phyloP scores from a whole-genome alignment of 2,329 filamentous ascomycete species.

The Aureobasidium musti region DNA sequence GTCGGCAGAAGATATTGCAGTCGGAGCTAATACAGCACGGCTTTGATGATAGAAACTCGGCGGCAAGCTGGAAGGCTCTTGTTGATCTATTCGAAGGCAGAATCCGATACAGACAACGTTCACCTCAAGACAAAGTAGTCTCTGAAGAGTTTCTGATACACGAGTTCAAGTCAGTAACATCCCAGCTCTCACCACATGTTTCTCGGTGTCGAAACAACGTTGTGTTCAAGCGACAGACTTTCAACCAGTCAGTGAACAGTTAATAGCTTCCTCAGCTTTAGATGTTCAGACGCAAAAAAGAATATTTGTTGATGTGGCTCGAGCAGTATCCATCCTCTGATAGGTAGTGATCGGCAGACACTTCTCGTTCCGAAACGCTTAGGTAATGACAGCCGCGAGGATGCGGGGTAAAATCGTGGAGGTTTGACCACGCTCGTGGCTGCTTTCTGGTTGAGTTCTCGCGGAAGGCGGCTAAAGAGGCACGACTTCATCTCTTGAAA shows the following conservation, averaged over 20 bases:
- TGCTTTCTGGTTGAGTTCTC: background rate
- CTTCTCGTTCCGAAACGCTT: background rate
- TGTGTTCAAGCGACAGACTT: background rate
- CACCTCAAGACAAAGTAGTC: background rate
- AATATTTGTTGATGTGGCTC: background rate
- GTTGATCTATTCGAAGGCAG: background rate
- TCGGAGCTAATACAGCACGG: background rate
- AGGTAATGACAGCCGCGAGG: conserved; percentile 6
- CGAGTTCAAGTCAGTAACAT: background rate
- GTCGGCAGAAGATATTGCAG: background rate
- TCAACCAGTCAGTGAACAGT: too few species aligned
- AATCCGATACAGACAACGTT: background rate
- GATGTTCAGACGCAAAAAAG: background rate
- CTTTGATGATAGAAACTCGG: background rate
- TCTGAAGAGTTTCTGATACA: background rate
- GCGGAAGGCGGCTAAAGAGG: background rate
- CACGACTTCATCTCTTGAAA: background rate
- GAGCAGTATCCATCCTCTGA: background rate
- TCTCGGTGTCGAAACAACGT: background rate
- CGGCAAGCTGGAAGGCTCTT: background rate
- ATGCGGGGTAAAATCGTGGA: background rate
- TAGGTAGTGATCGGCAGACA: background rate
- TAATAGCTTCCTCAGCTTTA: background rate
- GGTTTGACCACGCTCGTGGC: background rate
- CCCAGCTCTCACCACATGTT: background rate